A percentile compares a stretch with the other conserved stretches of the same genome.
Conservation (phyloP, 1,139 yeast genomes). For the Candida buenavistaensis region DNA sequence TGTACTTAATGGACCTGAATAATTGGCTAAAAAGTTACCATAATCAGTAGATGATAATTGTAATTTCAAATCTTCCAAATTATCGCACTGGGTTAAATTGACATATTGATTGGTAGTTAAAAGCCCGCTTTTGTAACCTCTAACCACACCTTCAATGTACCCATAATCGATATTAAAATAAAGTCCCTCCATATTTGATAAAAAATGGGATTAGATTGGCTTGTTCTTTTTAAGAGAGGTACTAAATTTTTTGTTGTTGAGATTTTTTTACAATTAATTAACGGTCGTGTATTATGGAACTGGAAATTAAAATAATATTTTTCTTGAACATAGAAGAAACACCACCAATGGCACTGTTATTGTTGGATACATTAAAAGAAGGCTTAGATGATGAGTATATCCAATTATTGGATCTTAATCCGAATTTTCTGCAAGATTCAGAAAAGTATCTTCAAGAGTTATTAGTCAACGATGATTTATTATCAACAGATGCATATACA, state of each 20-base stretch:
- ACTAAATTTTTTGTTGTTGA: too few relatives aligned
- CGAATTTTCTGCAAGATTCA: constrained; percentile 15
- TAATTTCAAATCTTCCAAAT: constrained; percentile 87
- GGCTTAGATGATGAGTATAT: constrained; percentile 21
- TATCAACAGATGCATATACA: constrained; percentile 38
- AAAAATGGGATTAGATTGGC: background rate
- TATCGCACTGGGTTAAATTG: constrained; percentile 94
- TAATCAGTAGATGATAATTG: constrained; percentile 96
- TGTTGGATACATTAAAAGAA: constrained; percentile 22
- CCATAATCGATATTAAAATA: constrained; percentile 84
- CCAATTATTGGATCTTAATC: constrained; percentile 13
- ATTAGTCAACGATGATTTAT: constrained; percentile 40
- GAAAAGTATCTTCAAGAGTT: constrained; percentile 26
- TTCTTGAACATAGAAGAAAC: too few relatives aligned
- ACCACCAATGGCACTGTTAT: constrained; percentile 16
- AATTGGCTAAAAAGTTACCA: constrained; percentile 83
- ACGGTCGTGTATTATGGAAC: too few relatives aligned
- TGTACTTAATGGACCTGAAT: constrained; percentile 80
- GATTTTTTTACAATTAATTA: too few relatives aligned
- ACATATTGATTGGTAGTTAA: constrained; percentile 77
- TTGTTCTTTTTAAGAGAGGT: too few relatives aligned
- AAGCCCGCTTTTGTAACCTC: constrained; percentile 90
- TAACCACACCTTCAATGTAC: constrained; percentile 87
- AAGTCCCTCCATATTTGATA: constrained; percentile 23
- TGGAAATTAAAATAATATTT: too few relatives aligned